These are phyloP conservation scores for Artemisia tridentata DNA, from an alignment of 129 eudicot species.

Conservation along the genomic window DNA sequence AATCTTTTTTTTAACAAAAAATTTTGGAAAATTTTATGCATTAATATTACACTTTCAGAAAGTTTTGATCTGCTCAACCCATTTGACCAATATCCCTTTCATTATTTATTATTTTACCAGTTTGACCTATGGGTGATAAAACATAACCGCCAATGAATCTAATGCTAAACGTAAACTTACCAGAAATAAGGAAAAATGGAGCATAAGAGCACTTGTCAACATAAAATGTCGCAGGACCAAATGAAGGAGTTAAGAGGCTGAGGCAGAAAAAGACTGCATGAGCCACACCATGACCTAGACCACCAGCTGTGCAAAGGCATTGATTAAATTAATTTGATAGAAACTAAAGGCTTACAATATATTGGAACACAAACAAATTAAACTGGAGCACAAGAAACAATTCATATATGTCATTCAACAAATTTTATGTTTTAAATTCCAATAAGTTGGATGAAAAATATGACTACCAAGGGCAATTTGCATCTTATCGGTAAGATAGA, in stretches of 20 bases:
- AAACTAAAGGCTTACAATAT: no score
- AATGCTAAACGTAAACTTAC: slow-evolving; percentile 33
- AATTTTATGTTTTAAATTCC: neutral
- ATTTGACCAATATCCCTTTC: no score
- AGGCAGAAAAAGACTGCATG: slow-evolving; percentile 97
- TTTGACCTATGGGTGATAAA: no score
- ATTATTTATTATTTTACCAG: no score
- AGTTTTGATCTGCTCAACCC: no score
- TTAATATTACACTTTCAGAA: no score
- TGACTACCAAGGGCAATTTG: slow-evolving; percentile 90
- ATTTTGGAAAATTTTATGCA: no score
- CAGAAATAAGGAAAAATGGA: slow-evolving; percentile 89
- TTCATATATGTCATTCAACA: slow-evolving; percentile 5
- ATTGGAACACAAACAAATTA: no score
- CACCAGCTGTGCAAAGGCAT: slow-evolving; percentile 69
- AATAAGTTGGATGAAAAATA: neutral
- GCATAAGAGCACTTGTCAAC: slow-evolving; percentile 81
- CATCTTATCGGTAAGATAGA: slow-evolving; percentile 91
- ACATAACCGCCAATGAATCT: no score
- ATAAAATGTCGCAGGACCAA: slow-evolving; percentile 93
- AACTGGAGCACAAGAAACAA: neutral
- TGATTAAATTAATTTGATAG: no score
- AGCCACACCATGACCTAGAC: slow-evolving; percentile 96
- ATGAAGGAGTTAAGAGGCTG: slow-evolving; percentile 90
- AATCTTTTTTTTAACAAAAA: no score